Percentiles rank a stretch among this genome's conserved stretches.
phyloP scores from a whole-genome alignment of 1,284 basidiomycete genomes.

The Fomitopsis schrenkii region DNA sequence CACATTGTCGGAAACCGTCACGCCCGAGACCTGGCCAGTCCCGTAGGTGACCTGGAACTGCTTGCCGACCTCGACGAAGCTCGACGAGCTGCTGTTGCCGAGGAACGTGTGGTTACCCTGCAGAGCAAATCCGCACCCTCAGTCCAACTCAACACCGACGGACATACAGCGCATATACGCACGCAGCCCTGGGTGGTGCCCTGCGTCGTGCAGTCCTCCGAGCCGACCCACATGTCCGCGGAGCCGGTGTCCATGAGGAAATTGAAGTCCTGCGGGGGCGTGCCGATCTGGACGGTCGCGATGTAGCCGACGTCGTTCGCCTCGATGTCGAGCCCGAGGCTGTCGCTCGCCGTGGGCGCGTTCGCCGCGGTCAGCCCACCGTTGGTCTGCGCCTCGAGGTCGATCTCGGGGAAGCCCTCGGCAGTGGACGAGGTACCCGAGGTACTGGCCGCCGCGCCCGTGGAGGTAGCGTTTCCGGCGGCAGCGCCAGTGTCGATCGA shows the following conservation, averaged over 20 bases:
- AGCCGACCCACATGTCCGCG: conserved; percentile 80
- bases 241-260: conserved; percentile 87
- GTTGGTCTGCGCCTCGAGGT: conserved; percentile 33
- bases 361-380: conserved; percentile 49
- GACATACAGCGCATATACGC: conserved; percentile 21
- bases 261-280: conserved; percentile 66
- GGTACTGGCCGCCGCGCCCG: conserved; percentile 10
- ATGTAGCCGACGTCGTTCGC: conserved; percentile 59
- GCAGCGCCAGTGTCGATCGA: not conserved
- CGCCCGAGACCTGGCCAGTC: conserved; percentile 66
- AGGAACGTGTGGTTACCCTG: conserved; percentile 66
- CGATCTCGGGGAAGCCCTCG: conserved; percentile 19
- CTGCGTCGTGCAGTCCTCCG: conserved; percentile 47
- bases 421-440: not conserved
- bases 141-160: not conserved
- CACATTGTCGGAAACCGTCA: conserved; percentile 66
- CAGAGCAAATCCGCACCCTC: conserved; percentile 1
- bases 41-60: conserved; percentile 76
- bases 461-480: not conserved
- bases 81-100: conserved; percentile 58
- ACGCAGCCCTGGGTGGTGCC: conserved; percentile 47
- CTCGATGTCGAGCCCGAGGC: conserved; percentile 73
- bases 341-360: conserved; percentile 48
- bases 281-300: conserved; percentile 74
- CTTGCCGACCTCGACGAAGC: conserved; percentile 54